Evolutionary conservation across 2,329 filamentous ascomycete species (phyloP).

Genomic region (Cladosporium sp.): DNA sequence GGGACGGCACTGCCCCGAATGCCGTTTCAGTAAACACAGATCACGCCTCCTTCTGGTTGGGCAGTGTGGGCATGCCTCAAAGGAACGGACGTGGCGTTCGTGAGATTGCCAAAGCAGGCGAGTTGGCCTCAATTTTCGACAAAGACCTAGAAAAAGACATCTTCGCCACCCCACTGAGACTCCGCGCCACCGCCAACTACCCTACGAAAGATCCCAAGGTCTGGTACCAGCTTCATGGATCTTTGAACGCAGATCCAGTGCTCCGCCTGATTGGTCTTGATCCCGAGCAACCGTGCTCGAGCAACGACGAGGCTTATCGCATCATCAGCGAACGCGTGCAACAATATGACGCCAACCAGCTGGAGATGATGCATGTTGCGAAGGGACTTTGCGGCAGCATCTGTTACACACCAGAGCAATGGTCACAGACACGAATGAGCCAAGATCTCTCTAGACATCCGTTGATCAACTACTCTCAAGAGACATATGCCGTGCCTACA

Average conservation of each 20-base stretch:
- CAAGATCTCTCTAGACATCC: constrained; percentile 39
- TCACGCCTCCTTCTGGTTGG: constrained; percentile 44
- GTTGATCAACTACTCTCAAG: constrained; percentile 30
- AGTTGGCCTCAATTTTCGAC: constrained; percentile 27
- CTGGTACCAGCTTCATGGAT: constrained; percentile 51
- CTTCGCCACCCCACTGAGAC: constrained; percentile 33
- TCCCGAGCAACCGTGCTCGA: constrained; percentile 23
- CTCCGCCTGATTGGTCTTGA: constrained; percentile 45
- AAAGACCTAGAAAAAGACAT: constrained; percentile 39
- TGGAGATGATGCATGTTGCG: constrained; percentile 39
- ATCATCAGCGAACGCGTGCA: constrained; percentile 30
- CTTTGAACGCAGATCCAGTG: constrained; percentile 41
- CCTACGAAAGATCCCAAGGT: constrained; percentile 41
- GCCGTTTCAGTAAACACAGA: constrained; percentile 44
- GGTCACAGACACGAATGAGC: constrained; percentile 42
- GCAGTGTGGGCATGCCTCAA: constrained; percentile 35
- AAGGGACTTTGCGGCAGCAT: constrained; percentile 43
- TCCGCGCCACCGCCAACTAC: constrained; percentile 45
- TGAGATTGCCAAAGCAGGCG: constrained; percentile 26
- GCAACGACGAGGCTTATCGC: constrained; percentile 30
- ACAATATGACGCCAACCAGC: constrained; percentile 36
- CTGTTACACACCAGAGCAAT: constrained; percentile 41
- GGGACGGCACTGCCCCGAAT: constrained; percentile 20
- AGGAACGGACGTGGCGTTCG: constrained; percentile 36
- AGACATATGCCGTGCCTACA: constrained; percentile 22